Evolutionary conservation across 2,329 filamentous ascomycete species (phyloP).

Genomic region (Fusarium siculi): DNA sequence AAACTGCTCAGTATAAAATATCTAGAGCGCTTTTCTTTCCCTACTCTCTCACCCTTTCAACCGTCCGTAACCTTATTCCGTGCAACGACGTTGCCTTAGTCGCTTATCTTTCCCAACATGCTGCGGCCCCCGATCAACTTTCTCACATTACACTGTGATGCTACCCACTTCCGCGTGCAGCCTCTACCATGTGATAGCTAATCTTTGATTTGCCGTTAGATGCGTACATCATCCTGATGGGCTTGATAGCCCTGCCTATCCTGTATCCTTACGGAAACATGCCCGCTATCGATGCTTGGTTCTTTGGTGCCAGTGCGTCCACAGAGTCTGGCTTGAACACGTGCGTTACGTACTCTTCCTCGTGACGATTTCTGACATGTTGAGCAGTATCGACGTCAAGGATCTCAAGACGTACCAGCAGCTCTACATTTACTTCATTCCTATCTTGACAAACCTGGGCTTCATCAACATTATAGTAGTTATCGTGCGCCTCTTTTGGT

Average conservation of each 20-base stretch:
- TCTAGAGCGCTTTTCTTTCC: background rate
- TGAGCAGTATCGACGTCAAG: slow-evolving; percentile 60
- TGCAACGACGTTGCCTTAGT: background rate
- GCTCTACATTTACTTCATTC: slow-evolving; percentile 60
- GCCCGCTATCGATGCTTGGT: background rate
- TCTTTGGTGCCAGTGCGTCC: background rate
- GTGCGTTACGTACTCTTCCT: background rate
- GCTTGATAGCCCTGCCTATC: background rate
- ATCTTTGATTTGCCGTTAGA: background rate
- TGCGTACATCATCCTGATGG: slow-evolving; percentile 1
- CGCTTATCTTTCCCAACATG: background rate
- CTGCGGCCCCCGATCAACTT: background rate
- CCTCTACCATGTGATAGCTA: background rate
- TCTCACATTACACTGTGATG: background rate
- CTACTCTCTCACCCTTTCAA: background rate
- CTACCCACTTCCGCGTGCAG: background rate
- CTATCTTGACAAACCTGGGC: slow-evolving; percentile 58
- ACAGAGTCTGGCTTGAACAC: background rate
- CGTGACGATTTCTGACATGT: background rate
- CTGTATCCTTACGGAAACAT: background rate
- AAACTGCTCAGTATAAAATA: background rate
- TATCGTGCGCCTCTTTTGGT: slow-evolving; percentile 59
- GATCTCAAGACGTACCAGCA: slow-evolving; percentile 61
- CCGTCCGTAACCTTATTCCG: background rate
- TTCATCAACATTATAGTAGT: slow-evolving; percentile 63